Base-by-base conservation (phyloP, 352 stramenopile genomes). In the Pythium phragmitis region DNA sequence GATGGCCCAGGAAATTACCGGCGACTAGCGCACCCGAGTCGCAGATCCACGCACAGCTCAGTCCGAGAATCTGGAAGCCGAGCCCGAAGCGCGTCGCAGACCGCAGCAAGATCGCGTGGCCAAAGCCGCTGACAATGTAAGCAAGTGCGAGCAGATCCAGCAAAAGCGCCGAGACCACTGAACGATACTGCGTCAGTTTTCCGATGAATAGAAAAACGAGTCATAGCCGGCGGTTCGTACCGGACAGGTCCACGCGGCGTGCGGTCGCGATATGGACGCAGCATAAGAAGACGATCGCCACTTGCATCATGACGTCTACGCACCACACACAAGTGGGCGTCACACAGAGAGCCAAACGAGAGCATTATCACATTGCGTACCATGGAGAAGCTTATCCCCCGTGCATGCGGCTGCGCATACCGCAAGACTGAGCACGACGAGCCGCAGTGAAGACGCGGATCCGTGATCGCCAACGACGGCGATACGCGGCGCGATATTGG, bases 11-110 rank as follows among this genome's bases (percentile, higher is more conserved):
- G 19, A 85, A 74, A 1, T 72, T 76, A 2, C 83, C 83, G 8
- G 65, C 71, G 28, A 92, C 63, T 14, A 92, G 73, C 39, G 83
- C 83, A 16, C 74, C 79, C 12, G 70, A 89, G 55, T 92, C 83
- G 28, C 80, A 88, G 9, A 90, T 70, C 83, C 83, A 92, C 11
- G 83, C 78, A 30, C 72, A 85, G 45, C 69, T 75, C 4, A 92
- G 60, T 0, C 80, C 81, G 16, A 92, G 69, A 26, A 92, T 70
- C 56, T 90, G 80, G 49, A 89, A 66, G 9, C 78, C 81, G n/a
- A 85, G 51, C 2, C 81, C 81, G 30, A 72, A 87, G 33, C 74
- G 68, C 45, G 75, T 70, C 33, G 69, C 78, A 46, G 82, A 79
- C 7, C 81, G 76, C 30, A 90, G 54, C 37, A 90, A 67, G 43